Evolutionary conservation across 2,329 filamentous ascomycete genomes (phyloP), one percentile per base, ranked within the genome.

Genomic region (Sporothrix protearum): DNA sequence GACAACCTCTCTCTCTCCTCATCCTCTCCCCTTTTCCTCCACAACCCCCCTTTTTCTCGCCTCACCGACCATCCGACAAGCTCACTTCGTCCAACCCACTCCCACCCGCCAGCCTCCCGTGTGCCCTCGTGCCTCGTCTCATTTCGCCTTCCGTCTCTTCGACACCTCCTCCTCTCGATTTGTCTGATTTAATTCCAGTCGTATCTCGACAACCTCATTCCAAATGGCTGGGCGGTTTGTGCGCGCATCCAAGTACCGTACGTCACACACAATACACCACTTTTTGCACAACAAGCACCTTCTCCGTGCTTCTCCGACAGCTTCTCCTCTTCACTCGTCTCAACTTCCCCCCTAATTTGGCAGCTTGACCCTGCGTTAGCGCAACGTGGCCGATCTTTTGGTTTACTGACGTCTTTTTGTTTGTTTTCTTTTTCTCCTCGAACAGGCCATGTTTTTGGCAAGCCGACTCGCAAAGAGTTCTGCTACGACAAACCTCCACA

Each of bases 401-500:
- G 28, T 47, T 69, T 69, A n/a, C 42, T 68, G 33, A 36, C 42
- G 30, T 51, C 39, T 39, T 57, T n/a, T 59, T 47, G 33, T 49
- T 71, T 16, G 4, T 39, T 68, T 33, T 39, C 53, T 16, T 47
- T 42, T 51, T 42, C n/a, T 12, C 30, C 49, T 3, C 36, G 19
- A 45, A 71, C 82, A 97, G 95, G 95, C 86, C 96, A 99, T 87
- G 92, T 99, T 84, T 99, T 97, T 85, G 96, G 96, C 81, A 96
- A 96, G 84, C 85, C 93, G 74, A 96, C 94, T 76, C 91, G 93
- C 83, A 97, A 97, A 88, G 96, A 99, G 82, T 92, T 93, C 87
- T 97, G 94, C 86, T 99, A 98, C 84, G 96, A 99, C 83, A 98
- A 98, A 98, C 82, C 85, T 99, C 77, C 93, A 93, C 80, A 93